Evolutionary conservation across 345 rosid genomes (phyloP), one percentile per base, ranked within the genome.

Genomic region (Dipteronia dyeriana): DNA sequence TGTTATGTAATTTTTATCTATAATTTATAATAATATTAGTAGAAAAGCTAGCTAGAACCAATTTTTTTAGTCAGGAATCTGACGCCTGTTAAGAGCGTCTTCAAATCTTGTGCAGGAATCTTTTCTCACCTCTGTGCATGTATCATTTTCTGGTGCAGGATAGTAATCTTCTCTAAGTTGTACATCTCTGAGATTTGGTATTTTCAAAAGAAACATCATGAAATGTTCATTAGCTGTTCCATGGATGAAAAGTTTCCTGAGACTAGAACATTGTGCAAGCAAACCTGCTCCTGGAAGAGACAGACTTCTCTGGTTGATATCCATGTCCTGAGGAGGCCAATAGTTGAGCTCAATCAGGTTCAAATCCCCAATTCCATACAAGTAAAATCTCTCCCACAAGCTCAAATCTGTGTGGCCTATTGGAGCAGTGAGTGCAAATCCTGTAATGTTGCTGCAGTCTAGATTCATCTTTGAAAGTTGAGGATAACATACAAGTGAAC

Each of bases 221-320:
- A 91, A 96, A 81, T 97, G 99, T 76, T 97, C 99, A 59, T 88
- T 83, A 0, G 95, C 98, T 0, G 99, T 97, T 68, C 99, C 98
- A 43, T 94, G 98, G 20, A 97, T 92, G 82, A 94, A 91, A 31
- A 97, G 90, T 86, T 89, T 94, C 89, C 99, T 88, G 57, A 94
- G 74, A 6, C 85, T 73, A 6, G 70, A 67, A 61, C 98, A 91
- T 47, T 88, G 86, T 9, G 85, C 87, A 7, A 94, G 90, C 79
- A 97, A 79, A 9, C 89, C 99, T 1, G 92, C 98, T 14, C 87
- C 97, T 0, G 95, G 93, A 17, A 92, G 88, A 1, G 94, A 86
- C 14, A 97, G 84, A 76, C 92, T 89, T 81, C 99, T 88, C 43
- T 88, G 97, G 75, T 92, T 91, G 19, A 94, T 97, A 3, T 90